These are phyloP conservation scores for Syzygium malaccense DNA, from an alignment of 441 rosid species.

Conservation along the genomic window DNA sequence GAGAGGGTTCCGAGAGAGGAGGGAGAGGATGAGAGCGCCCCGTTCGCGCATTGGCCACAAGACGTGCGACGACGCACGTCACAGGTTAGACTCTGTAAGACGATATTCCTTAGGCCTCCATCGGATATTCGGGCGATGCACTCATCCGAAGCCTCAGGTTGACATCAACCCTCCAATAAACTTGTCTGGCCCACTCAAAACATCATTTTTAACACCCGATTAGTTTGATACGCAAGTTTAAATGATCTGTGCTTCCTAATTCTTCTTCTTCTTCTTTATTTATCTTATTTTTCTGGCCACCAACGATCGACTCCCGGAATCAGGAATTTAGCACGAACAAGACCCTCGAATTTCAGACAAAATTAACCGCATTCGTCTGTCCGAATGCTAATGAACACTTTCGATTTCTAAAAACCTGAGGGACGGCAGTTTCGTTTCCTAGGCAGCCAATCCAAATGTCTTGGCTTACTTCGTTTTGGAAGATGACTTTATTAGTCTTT, in stretches of 20 bases:
- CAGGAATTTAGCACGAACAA: neutral
- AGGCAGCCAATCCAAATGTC: neutral
- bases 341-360: neutral
- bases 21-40: neutral
- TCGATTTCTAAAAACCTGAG: neutral
- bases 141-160: neutral
- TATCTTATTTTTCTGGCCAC: neutral
- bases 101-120: neutral
- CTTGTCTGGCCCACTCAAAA: neutral
- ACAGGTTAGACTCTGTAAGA: neutral
- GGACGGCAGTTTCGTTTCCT: neutral
- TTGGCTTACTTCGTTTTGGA: neutral
- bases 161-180: neutral
- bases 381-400: neutral
- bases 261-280: neutral
- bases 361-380: neutral
- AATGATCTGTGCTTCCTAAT: neutral
- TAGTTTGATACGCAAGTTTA: neutral
- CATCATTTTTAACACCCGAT: neutral
- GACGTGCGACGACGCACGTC: neutral
- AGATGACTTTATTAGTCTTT: neutral
- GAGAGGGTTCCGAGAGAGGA: neutral
- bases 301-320: neutral
- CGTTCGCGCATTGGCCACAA: neutral
- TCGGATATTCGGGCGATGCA: slow-evolving; percentile 9